Evolutionary conservation across 2,329 filamentous ascomycete species (phyloP).

Genomic region (Pyrenochaeta sp.): DNA sequence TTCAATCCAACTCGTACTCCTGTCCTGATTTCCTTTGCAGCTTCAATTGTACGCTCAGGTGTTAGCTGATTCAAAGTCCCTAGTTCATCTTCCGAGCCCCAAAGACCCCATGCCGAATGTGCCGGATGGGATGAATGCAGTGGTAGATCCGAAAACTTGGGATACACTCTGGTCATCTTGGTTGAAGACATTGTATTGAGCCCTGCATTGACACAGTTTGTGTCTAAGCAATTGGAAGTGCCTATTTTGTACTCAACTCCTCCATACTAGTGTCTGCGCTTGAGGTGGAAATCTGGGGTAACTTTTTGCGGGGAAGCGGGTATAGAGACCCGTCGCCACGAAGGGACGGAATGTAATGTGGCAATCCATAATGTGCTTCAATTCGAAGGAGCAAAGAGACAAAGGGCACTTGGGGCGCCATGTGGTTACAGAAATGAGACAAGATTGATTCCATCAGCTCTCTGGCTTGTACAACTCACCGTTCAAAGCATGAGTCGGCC

Average conservation of each 20-base stretch:
- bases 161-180: constrained; percentile 25
- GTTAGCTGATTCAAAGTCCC: constrained; percentile 32
- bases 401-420: not conserved
- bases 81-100: constrained; percentile 28
- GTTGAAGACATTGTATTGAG: constrained; percentile 8
- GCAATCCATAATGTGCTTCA: too few relatives aligned
- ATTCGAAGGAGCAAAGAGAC: too few relatives aligned
- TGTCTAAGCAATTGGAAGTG: too few relatives aligned
- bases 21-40: constrained; percentile 27
- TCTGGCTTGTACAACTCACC: too few relatives aligned
- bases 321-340: not conserved
- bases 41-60: constrained; percentile 23
- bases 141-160: constrained; percentile 31
- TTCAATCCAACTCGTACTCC: constrained; percentile 27
- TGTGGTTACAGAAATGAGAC: too few relatives aligned
- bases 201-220: too few relatives aligned
- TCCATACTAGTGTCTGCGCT: too few relatives aligned
- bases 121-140: constrained; percentile 28
- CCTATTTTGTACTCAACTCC: too few relatives aligned
- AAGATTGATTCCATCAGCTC: too few relatives aligned
- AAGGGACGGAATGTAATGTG: too few relatives aligned
- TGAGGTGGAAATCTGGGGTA: too few relatives aligned
- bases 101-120: constrained; percentile 31
- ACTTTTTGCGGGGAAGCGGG: constrained; percentile 1
- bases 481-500: too few relatives aligned